phyloP scores from a whole-genome alignment of 2,329 filamentous ascomycete species.

The Fusarium virguliforme region DNA sequence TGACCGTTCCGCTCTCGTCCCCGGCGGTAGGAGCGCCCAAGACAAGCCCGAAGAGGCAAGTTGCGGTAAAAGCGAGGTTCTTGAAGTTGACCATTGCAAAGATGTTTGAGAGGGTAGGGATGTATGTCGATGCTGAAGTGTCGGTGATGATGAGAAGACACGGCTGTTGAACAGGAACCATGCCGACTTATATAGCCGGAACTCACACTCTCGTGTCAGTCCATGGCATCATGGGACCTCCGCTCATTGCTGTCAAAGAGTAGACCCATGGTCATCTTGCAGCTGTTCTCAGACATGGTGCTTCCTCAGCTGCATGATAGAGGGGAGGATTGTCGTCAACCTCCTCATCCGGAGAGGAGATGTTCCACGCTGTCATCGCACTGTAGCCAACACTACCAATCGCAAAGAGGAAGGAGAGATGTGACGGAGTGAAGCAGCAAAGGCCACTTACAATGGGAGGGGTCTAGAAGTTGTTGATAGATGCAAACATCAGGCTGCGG shows the following conservation, averaged over 20 bases:
- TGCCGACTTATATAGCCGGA: conserved; percentile 44
- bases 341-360: conserved; percentile 44
- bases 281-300: conserved; percentile 15
- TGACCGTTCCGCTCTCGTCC: conserved; percentile 42
- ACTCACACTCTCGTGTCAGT: neutral
- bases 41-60: conserved; percentile 46
- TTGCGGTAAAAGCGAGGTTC: conserved; percentile 48
- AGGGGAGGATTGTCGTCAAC: conserved; percentile 39
- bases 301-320: conserved; percentile 27
- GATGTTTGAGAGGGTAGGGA: conserved; percentile 17
- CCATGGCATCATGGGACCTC: conserved; percentile 18
- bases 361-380: conserved; percentile 25
- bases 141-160: conserved; percentile 32
- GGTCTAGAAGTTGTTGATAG: conserved; percentile 47
- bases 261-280: conserved; percentile 22
- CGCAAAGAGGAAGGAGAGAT: conserved; percentile 48
- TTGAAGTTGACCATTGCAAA: conserved; percentile 53
- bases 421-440: conserved; percentile 24
- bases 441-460: conserved; percentile 18
- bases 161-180: conserved; percentile 13
- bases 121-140: conserved; percentile 27
- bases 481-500: conserved; percentile 22
- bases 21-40: conserved; percentile 45
- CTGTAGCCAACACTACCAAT: conserved; percentile 29
- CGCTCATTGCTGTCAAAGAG: conserved; percentile 5